Evolutionary conservation across 176 grass and related monocot genomes (phyloP).

Genomic region (Typha latifolia): DNA sequence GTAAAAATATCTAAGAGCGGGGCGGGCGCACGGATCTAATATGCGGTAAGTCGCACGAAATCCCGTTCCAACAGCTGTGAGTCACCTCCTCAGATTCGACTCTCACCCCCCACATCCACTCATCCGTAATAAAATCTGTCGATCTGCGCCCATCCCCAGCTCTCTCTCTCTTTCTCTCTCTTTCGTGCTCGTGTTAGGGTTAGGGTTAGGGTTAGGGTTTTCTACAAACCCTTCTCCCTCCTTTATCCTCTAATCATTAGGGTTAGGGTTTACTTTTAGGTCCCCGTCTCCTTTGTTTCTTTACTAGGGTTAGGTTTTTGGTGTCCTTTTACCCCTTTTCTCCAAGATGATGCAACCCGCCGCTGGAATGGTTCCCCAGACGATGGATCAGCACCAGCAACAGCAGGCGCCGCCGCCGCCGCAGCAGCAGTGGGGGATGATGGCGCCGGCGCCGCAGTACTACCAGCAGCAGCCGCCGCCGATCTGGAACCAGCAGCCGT

Average conservation of each 20-base stretch:
- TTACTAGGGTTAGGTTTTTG: constrained; percentile 7
- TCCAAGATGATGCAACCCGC: constrained; percentile 35
- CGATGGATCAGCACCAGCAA: constrained; percentile 22
- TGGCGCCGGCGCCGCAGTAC: constrained; percentile 1
- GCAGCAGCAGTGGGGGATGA: constrained; percentile 9
- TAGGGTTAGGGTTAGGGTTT: constrained; percentile 43
- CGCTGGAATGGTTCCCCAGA: constrained; percentile 9
- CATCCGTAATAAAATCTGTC: neutral
- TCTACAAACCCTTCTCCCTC: neutral
- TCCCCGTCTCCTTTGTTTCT: neutral
- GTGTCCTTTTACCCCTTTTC: neutral
- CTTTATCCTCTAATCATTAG: neutral
- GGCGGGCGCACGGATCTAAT: no score
- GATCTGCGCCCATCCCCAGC: constrained; percentile 10
- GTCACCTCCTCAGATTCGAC: neutral
- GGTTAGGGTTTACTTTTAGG: constrained; percentile 11
- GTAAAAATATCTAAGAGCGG: no score
- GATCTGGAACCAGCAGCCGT: constrained; percentile 15
- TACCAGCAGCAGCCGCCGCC: neutral
- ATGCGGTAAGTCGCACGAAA: no score
- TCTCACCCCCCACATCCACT: neutral
- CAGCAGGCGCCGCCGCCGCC: constrained; percentile 21
- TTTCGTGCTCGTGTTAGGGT: constrained; percentile 29
- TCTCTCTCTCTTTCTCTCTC: constrained; percentile 3
- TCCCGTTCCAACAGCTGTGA: neutral